Conservation (phyloP, 2,329 filamentous ascomycete genomes). For the Xylariaceae sp. region DNA sequence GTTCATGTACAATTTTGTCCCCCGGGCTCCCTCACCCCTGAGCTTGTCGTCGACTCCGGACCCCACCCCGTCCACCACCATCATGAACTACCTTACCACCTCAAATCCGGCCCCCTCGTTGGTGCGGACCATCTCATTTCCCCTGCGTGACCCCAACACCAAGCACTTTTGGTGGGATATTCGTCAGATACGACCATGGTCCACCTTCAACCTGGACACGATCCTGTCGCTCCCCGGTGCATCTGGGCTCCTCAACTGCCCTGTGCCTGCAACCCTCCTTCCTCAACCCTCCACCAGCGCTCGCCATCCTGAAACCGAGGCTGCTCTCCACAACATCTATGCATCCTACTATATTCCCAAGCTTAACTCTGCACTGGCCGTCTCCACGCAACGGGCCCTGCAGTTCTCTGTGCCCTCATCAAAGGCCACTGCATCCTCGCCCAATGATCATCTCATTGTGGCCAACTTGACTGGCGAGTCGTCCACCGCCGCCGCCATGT, state of each 20-base stretch:
- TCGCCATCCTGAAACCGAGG: constrained; percentile 75
- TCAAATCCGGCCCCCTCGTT: constrained; percentile 80
- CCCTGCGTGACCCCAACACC: constrained; percentile 61
- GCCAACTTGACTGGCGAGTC: constrained; percentile 59
- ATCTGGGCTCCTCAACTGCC: constrained; percentile 67
- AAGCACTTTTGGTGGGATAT: constrained; percentile 97
- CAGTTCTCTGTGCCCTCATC: constrained; percentile 46
- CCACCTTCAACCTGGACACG: constrained; percentile 69
- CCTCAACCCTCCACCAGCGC: constrained; percentile 55
- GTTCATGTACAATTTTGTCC: constrained; percentile 48
- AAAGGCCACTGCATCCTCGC: constrained; percentile 25
- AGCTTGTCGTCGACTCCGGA: constrained; percentile 42
- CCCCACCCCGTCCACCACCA: constrained; percentile 59
- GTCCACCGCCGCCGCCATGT: constrained; percentile 53
- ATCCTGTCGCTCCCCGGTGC: constrained; percentile 73
- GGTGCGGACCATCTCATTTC: constrained; percentile 74
- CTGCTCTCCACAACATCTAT: constrained; percentile 72
- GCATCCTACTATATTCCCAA: constrained; percentile 78
- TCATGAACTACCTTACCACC: constrained; percentile 74
- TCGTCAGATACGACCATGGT: constrained; percentile 82
- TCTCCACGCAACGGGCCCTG: constrained; percentile 67
- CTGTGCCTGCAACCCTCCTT: constrained; percentile 61
- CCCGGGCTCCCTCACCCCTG: constrained; percentile 42
- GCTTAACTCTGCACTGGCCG: constrained; percentile 77
- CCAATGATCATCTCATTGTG: constrained; percentile 60